phyloP scores from a whole-genome alignment of 176 grass and related monocot species.

The maize (Zea mays) region DNA sequence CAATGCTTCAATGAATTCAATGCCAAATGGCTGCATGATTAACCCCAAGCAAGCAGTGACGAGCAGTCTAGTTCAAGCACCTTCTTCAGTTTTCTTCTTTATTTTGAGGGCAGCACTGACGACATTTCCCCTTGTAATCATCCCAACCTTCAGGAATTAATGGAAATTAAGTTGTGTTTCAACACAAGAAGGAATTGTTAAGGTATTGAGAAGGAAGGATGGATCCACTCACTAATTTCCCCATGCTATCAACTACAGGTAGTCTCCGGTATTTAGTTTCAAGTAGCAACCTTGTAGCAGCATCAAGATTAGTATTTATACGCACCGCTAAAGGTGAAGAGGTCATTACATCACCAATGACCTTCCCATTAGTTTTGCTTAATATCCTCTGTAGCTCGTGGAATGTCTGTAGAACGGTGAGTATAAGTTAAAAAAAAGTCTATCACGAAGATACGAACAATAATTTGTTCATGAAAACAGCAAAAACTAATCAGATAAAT shows the following conservation, averaged over 20 bases:
- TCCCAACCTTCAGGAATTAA: constrained; percentile 36
- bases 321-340: constrained; percentile 70
- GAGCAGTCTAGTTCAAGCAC: constrained; percentile 6
- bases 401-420: constrained; percentile 54
- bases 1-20: constrained; percentile 18
- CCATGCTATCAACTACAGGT: constrained; percentile 27
- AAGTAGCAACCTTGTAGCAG: constrained; percentile 79
- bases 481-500: constrained; percentile 6
- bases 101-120: constrained; percentile 52
- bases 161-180: constrained; percentile 7
- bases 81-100: constrained; percentile 39
- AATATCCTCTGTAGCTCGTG: constrained; percentile 83
- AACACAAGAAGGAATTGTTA: neutral
- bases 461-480: neutral
- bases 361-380: constrained; percentile 85
- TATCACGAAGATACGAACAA: neutral
- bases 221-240: constrained; percentile 33
- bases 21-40: constrained; percentile 19
- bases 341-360: constrained; percentile 87
- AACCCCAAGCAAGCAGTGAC: constrained; percentile 1
- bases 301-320: constrained; percentile 90
- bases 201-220: neutral
- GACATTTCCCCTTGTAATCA: constrained; percentile 50
- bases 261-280: constrained; percentile 49
- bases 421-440: constrained; percentile 6